phyloP scores from a whole-genome alignment of 148 eudicot species.

The Fagopyrum tataricum region DNA sequence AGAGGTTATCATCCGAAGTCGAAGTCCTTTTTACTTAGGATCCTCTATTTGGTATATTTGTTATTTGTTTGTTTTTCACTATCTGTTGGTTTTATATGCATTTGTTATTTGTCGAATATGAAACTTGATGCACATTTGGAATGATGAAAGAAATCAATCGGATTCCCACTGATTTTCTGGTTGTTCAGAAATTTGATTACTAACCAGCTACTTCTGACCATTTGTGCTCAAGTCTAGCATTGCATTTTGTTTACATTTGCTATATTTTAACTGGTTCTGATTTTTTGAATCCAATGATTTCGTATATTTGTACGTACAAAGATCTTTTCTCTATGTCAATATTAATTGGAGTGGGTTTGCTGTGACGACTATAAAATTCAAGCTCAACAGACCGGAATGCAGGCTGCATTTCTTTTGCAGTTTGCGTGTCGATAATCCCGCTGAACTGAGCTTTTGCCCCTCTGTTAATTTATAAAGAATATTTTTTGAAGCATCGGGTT shows the following conservation, averaged over 20 bases:
- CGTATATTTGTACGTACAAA: not conserved
- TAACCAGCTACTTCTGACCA: constrained; percentile 14
- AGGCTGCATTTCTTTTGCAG: constrained; percentile 24
- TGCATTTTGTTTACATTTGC: too few relatives aligned
- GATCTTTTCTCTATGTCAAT: not conserved
- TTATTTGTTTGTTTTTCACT: not conserved
- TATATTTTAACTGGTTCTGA: not conserved
- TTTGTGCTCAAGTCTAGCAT: not conserved
- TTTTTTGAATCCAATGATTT: not conserved
- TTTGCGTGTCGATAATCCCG: constrained; percentile 49
- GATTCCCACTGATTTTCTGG: constrained; percentile 13
- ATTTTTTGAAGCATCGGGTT: too few relatives aligned
- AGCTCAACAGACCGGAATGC: constrained; percentile 90
- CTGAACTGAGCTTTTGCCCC: constrained; percentile 39
- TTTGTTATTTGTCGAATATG: not conserved
- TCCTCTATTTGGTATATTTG: not conserved
- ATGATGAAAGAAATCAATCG: constrained; percentile 14
- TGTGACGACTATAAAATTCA: constrained; percentile 56
- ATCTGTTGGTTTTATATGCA: not conserved
- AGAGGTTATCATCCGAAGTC: constrained; percentile 16
- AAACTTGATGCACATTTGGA: not conserved
- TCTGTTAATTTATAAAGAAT: too few relatives aligned
- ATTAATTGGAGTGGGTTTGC: constrained; percentile 18
- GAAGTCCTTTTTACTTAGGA: constrained; percentile 5
- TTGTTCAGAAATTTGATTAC: constrained; percentile 3